Conservation (phyloP, 2,329 filamentous ascomycete genomes). For the Fusarium sp. region DNA sequence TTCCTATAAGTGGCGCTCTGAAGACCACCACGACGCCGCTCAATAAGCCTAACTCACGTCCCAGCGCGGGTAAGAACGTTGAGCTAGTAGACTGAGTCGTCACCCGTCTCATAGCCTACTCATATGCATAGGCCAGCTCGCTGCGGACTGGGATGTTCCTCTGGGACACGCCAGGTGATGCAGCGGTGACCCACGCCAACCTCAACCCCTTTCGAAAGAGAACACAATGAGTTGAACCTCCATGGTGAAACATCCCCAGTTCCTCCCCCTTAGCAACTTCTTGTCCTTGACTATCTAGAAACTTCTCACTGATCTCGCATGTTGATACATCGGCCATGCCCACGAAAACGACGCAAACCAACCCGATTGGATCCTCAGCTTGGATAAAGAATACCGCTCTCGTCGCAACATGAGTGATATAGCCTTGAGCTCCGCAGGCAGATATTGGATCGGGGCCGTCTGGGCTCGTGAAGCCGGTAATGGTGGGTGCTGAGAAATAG, state of each 20-base stretch:
- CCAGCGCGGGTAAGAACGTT: too few species aligned
- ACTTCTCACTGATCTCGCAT: slow-evolving; percentile 65
- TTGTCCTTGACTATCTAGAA: slow-evolving; percentile 2
- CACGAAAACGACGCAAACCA: slow-evolving; percentile 78
- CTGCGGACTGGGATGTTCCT: slow-evolving; percentile 40
- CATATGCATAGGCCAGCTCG: slow-evolving; percentile 34
- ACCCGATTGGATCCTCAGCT: slow-evolving; percentile 75
- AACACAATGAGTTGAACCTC: slow-evolving; percentile 76
- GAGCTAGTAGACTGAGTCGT: too few species aligned
- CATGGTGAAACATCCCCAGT: slow-evolving; percentile 82
- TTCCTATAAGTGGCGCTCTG: too few species aligned
- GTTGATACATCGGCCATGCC: slow-evolving; percentile 82
- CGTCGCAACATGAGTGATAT: slow-evolving; percentile 75
- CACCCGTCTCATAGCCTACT: not conserved
- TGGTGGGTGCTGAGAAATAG: slow-evolving; percentile 70
- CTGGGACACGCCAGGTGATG: slow-evolving; percentile 22
- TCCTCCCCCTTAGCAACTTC: slow-evolving; percentile 72
- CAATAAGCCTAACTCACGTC: too few species aligned
- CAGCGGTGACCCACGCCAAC: slow-evolving; percentile 47
- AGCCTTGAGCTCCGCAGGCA: slow-evolving; percentile 67
- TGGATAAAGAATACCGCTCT: slow-evolving; percentile 78
- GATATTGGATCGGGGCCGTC: slow-evolving; percentile 37
- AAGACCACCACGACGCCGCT: too few species aligned
- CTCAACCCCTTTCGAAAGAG: slow-evolving; percentile 71
- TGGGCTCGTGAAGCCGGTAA: slow-evolving; percentile 19